Base-by-base conservation (phyloP, 805 yeast species). In the Clavispora fructus region DNA sequence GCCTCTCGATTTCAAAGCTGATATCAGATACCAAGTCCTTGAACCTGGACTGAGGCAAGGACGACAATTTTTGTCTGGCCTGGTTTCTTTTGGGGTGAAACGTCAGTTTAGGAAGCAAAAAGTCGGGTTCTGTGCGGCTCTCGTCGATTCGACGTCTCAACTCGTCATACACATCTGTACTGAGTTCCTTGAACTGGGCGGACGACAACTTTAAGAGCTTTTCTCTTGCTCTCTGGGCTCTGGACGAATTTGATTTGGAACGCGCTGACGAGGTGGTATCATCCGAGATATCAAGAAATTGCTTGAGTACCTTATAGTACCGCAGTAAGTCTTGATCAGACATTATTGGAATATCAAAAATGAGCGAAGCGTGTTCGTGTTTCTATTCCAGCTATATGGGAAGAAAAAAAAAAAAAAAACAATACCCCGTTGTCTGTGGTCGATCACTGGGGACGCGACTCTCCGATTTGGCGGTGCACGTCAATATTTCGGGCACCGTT, bases 151-250 rank as follows among this genome's bases (percentile, higher is more conserved):
- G 77, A 59, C 99, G 79, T 57, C 81, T 80, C 49, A 94, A 71
- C 65, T 94, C 99, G 65, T 94, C 99, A 62, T 82, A 86, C 11
- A 94, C 97, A 63, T 94, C 99, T 3, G 97, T 90, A 54, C 95
- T 81, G 48, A 94, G 78, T 63, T 94, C 99, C 50, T 78, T 75
- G 61, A 94, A 90, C 65, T 95, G 99, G 7, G 84, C 80, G 28
- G 77, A 71, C 2, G 96, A 84, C 45, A 95, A 75, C 59, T 87
- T 89, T 51, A 85, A 74, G 41, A 92, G 75, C 65, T 92, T 90
- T 53, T 86, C 89, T 54, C 96, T 75, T 3, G 97, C 97, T 60
- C 87, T 82, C 35, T 79, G 81, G 6, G 91, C 91, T 48, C 94
- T 58, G n/a, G 77, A 63, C 12, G 80, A 69, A 33, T 73, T 74